Conservation (phyloP, 1,284 basidiomycete species). For the Microbotryum saponariae region DNA sequence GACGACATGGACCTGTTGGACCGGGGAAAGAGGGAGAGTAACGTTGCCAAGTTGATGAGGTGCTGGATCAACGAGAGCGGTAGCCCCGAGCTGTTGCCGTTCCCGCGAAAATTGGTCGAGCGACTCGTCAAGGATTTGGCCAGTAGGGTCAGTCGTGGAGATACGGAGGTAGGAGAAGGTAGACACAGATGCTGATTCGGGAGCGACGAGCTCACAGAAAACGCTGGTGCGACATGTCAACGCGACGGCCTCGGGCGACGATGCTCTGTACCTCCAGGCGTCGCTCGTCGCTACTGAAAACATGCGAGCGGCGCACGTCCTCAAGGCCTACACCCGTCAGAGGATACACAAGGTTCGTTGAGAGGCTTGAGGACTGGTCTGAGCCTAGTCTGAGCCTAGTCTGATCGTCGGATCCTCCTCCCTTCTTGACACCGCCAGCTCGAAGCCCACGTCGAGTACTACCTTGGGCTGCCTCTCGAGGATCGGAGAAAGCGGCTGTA, state of each 20-base stretch:
- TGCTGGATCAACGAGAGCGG: slow-evolving; percentile 28
- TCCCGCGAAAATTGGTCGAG: slow-evolving; percentile 23
- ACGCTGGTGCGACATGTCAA: slow-evolving; percentile 16
- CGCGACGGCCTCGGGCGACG: slow-evolving; percentile 13
- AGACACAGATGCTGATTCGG: neutral
- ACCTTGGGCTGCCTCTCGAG: slow-evolving; percentile 8
- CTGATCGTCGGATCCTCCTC: neutral
- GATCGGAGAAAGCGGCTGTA: slow-evolving; percentile 21
- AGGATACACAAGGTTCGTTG: slow-evolving; percentile 25
- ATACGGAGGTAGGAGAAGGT: neutral
- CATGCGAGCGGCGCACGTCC: slow-evolving; percentile 25
- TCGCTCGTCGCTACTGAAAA: slow-evolving; percentile 26
- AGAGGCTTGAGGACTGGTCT: neutral
- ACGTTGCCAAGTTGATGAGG: slow-evolving; percentile 16
- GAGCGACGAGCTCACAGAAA: slow-evolving; percentile 7
- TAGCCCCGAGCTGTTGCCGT: slow-evolving; percentile 26
- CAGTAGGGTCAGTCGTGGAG: slow-evolving; percentile 7
- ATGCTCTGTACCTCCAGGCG: slow-evolving; percentile 20
- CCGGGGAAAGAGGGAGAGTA: slow-evolving; percentile 2
- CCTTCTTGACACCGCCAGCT: slow-evolving; percentile 6
- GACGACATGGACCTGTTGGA: neutral
- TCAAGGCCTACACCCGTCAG: slow-evolving; percentile 24
- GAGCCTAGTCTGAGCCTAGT: neutral
- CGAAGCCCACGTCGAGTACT: slow-evolving; percentile 27
- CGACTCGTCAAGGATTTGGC: slow-evolving; percentile 19